Evolutionary conservation across 192 early-diverging fungal species (phyloP), one percentile per base, ranked within the genome.

Genomic region (Pilaira anomala): DNA sequence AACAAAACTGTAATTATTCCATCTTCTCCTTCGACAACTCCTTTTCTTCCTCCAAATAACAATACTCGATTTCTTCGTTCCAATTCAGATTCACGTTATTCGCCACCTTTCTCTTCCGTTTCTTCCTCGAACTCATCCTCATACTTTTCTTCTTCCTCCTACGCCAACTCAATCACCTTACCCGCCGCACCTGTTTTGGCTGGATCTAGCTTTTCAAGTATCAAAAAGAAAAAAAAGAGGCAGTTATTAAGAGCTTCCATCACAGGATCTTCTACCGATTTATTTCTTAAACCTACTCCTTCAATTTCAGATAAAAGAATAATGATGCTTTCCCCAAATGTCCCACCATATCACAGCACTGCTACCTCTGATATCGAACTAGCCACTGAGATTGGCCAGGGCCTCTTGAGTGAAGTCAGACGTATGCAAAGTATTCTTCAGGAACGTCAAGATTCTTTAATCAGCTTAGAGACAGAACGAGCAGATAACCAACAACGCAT

Each of bases 341-440:
- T 40, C 49, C 3, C 70, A 45, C 49, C 54, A 49, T 41, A 40
- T 14, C 39, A 64, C 19, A 42, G 63, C 28, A 41, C 50, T n/a
- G 30, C 50, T 16, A 62, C 56, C 12, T 63, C 60, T 6, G 71
- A 73, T 62, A 73, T 73, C 40, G 71, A 73, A 24, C 63, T 73
- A 48, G 71, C 71, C 21, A 73, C 71, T 6, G 71, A 73, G 46
- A 73, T 73, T 42, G 71, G 71, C 0, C 71, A 73, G 24, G 71
- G 71, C 3, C 50, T 73, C 18, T 48, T 73, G 6, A 36, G 58
- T n/a, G 71, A 73, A 50, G 71, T 73, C 12, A 65, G 71, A n/a
- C 67, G 66, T 36, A 73, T 73, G 71, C 71, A 73, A 30, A 40
- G 40, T 29, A 18, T 67, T 4, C 28, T 73, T 4, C 65, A 73